Conservation (phyloP, 2,329 filamentous ascomycete genomes). For the Diaporthe australafricana region DNA sequence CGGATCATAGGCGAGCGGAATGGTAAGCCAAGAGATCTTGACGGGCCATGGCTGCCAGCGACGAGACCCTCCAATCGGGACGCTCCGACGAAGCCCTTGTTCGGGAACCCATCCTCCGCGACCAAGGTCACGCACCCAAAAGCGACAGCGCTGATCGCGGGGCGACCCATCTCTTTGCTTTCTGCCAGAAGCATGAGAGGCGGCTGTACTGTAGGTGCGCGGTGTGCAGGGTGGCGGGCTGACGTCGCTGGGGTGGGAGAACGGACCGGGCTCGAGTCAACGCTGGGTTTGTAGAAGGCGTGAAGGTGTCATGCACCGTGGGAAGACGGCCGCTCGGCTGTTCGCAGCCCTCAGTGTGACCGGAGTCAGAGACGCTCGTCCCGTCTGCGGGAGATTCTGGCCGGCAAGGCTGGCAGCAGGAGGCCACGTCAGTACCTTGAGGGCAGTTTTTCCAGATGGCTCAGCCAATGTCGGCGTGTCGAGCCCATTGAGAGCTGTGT, state of each 20-base stretch:
- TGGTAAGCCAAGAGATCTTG: conserved; percentile 29
- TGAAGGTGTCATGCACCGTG: conserved; percentile 22
- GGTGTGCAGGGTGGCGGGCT: background rate
- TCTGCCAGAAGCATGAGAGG: background rate
- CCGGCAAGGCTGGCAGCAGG: conserved; percentile 14
- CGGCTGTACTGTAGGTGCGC: background rate
- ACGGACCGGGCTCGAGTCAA: conserved; percentile 15
- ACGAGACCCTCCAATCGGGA: conserved; percentile 27
- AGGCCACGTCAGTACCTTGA: conserved; percentile 17
- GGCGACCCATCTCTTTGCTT: background rate
- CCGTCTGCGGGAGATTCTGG: conserved; percentile 15
- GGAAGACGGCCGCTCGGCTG: conserved; percentile 7
- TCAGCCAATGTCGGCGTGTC: conserved; percentile 5
- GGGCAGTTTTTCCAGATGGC: conserved; percentile 11
- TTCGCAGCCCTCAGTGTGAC: background rate
- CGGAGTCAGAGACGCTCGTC: background rate
- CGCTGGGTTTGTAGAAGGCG: background rate
- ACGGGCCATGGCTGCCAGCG: conserved; percentile 4
- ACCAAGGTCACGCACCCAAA: conserved; percentile 4
- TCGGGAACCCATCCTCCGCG: conserved; percentile 23
- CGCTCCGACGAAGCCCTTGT: conserved; percentile 10
- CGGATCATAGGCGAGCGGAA: conserved; percentile 8
- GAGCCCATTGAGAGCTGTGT: background rate
- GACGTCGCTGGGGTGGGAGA: conserved; percentile 1
- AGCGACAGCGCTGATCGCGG: conserved; percentile 6